Percentiles rank a stretch among this genome's conserved stretches.
phyloP scores from a whole-genome alignment of 2,329 filamentous ascomycete genomes.

The Verticillium isaacii region DNA sequence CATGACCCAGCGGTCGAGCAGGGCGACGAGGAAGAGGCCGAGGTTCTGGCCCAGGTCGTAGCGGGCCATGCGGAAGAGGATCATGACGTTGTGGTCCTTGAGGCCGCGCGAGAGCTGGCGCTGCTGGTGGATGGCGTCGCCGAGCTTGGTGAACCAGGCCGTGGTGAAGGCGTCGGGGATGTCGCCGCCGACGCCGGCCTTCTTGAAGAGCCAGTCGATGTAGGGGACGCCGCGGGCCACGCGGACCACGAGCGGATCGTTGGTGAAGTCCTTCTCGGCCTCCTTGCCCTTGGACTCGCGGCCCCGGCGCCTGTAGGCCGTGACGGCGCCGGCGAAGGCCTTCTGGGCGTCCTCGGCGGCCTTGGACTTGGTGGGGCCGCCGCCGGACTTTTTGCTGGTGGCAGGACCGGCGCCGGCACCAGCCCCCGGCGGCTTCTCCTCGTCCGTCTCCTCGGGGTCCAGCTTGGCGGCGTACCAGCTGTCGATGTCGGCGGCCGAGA shows the following conservation, averaged over 20 bases:
- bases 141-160: slow-evolving; percentile 29
- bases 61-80: slow-evolving; percentile 28
- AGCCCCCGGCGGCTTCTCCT: slow-evolving; percentile 5
- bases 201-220: slow-evolving; percentile 29
- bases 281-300: slow-evolving; percentile 1
- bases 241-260: slow-evolving; percentile 15
- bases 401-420: too few relatives aligned
- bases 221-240: slow-evolving; percentile 25
- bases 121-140: slow-evolving; percentile 26
- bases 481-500: slow-evolving; percentile 44
- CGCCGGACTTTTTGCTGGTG: neutral
- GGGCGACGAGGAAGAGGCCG: slow-evolving; percentile 30
- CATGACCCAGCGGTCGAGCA: slow-evolving; percentile 33
- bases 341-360: slow-evolving; percentile 15
- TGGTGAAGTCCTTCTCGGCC: neutral
- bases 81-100: slow-evolving; percentile 32
- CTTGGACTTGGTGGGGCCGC: slow-evolving; percentile 5
- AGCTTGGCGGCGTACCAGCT: slow-evolving; percentile 38
- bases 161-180: slow-evolving; percentile 24
- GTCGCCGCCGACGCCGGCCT: slow-evolving; percentile 20
- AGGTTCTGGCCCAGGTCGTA: slow-evolving; percentile 31
- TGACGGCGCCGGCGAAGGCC: slow-evolving; percentile 29
- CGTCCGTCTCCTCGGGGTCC: slow-evolving; percentile 13
- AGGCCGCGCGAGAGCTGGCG: slow-evolving; percentile 27
- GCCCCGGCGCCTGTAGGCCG: slow-evolving; percentile 15